A percentile compares a stretch with the other conserved stretches of the same genome.
phyloP scores from a whole-genome alignment of 2,329 filamentous ascomycete species.

The Sphaerulina populicola region DNA sequence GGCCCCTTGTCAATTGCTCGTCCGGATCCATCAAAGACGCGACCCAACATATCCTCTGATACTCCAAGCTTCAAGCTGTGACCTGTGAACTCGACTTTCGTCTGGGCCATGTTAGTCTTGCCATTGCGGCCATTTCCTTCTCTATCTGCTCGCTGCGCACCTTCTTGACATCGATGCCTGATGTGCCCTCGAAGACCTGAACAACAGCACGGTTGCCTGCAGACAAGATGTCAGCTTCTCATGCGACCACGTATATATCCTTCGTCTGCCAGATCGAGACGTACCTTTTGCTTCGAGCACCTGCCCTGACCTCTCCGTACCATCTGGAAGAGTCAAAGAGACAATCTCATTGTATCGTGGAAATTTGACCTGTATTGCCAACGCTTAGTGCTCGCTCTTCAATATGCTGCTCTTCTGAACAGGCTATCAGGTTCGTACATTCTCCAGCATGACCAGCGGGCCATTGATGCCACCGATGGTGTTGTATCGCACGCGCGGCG shows the following conservation, averaged over 20 bases:
- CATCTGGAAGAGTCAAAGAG: conserved; percentile 88
- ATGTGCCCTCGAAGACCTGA: conserved; percentile 95
- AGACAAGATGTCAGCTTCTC: conserved; percentile 9
- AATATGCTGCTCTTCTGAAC: neutral
- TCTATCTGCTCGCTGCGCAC: conserved; percentile 33
- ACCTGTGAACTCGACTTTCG: conserved; percentile 93
- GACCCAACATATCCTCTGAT: conserved; percentile 98
- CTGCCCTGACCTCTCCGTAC: conserved; percentile 84
- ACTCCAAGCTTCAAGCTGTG: conserved; percentile 97
- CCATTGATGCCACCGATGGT: conserved; percentile 97
- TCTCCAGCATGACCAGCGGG: conserved; percentile 92
- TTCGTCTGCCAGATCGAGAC: conserved; percentile 11
- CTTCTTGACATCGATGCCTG: conserved; percentile 98
- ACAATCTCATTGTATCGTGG: conserved; percentile 98
- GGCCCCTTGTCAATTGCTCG: conserved; percentile 98
- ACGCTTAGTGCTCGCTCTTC: conserved; percentile 9
- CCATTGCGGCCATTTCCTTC: neutral
- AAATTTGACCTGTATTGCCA: conserved; percentile 71
- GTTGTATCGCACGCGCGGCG: conserved; percentile 83
- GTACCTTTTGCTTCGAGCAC: conserved; percentile 94
- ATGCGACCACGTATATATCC: neutral
- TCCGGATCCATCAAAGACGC: conserved; percentile 96
- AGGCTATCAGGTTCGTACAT: conserved; percentile 51
- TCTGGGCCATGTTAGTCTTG: conserved; percentile 45
- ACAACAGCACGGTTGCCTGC: conserved; percentile 87